Evolutionary conservation across 768 basidiomycete species (phyloP).

Genomic region (Panaeolus papilionaceus): DNA sequence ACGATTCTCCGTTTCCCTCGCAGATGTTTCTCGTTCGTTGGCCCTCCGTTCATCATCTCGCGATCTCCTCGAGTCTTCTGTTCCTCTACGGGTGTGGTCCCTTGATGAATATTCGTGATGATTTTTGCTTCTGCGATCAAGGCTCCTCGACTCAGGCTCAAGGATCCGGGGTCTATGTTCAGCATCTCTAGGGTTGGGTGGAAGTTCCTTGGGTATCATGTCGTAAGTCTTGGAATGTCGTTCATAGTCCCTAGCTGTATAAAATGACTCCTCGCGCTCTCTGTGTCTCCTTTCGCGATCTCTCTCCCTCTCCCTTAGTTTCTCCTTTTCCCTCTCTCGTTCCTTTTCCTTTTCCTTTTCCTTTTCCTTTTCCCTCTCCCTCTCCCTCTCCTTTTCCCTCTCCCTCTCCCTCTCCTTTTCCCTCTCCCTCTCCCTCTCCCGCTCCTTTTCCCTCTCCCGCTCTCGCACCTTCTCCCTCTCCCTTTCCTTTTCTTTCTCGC

Average conservation of each 20-base stretch:
- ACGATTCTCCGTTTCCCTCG: background rate
- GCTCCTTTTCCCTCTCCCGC: background rate
- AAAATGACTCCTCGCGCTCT: constrained; percentile 19
- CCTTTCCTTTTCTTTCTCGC: constrained; percentile 16
- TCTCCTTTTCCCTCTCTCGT: constrained; percentile 18
- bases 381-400: constrained; percentile 18
- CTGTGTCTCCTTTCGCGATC: constrained; percentile 18
- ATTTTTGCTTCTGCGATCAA: constrained; percentile 15
- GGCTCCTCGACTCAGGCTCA: constrained; percentile 13
- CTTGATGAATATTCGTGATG: constrained; percentile 20
- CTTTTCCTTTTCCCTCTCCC: constrained; percentile 12
- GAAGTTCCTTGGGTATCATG: constrained; percentile 9
- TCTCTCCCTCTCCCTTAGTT: constrained; percentile 18
- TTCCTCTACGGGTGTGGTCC: constrained; percentile 20
- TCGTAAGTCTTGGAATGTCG: constrained; percentile 16
- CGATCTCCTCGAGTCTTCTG: constrained; percentile 12
- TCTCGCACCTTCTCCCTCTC: constrained; percentile 19
- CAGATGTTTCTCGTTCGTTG: background rate
- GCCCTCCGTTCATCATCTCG: constrained; percentile 15
- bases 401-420: constrained; percentile 20
- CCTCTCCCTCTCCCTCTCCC: background rate
- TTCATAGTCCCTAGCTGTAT: constrained; percentile 23
- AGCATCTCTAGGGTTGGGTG: constrained; percentile 15
- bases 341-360: constrained; percentile 16
- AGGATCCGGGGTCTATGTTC: constrained; percentile 20